These are phyloP conservation scores for Corymbia maculata DNA, from an alignment of 345 rosid genomes.

Conservation along the genomic window DNA sequence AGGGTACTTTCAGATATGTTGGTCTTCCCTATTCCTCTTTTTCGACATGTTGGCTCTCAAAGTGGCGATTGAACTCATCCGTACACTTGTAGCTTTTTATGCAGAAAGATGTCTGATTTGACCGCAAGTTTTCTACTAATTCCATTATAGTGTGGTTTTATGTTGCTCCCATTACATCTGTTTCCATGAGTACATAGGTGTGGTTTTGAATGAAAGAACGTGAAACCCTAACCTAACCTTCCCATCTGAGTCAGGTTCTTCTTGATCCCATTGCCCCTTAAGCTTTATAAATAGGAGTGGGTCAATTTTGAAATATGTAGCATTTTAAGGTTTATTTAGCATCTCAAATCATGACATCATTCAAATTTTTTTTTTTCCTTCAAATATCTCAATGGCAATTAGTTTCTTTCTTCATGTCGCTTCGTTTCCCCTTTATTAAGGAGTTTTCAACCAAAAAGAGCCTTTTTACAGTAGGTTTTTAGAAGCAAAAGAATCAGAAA, in stretches of 20 bases:
- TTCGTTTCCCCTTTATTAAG: neutral
- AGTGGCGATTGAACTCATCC: neutral
- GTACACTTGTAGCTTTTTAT: neutral
- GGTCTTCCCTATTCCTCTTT: neutral
- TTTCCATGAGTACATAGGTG: neutral
- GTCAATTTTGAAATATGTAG: neutral
- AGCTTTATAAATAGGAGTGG: neutral
- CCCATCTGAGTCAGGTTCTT: neutral
- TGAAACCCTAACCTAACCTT: neutral
- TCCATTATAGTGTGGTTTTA: neutral
- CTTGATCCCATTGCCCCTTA: neutral
- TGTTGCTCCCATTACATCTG: neutral
- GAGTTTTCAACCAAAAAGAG: neutral
- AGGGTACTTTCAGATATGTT: neutral
- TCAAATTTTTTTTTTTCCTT: neutral
- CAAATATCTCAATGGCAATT: neutral
- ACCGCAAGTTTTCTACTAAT: neutral
- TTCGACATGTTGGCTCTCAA: neutral
- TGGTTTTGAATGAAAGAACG: neutral
- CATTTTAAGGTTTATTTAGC: neutral
- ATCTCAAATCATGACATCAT: neutral
- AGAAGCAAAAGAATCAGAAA: neutral
- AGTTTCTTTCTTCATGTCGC: neutral
- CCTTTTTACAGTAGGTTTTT: neutral
- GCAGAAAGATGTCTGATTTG: neutral